Evolutionary conservation across 1,284 basidiomycete species (phyloP).

Genomic region (Apiotrichum sp.): DNA sequence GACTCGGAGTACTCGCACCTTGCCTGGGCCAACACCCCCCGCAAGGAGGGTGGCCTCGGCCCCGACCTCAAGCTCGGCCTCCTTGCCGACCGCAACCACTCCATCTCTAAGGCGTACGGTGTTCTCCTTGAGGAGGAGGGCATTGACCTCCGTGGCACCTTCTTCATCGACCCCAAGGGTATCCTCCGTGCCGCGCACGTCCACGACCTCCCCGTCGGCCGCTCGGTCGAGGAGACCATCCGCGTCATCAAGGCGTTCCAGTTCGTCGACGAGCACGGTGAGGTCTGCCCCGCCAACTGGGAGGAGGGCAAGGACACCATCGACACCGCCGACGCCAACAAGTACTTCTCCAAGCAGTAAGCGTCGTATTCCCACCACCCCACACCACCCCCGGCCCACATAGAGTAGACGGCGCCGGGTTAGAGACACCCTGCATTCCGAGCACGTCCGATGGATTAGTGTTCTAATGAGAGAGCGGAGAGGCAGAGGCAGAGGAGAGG

Average conservation of each 20-base stretch:
- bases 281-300: conserved; percentile 88
- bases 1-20: conserved; percentile 84
- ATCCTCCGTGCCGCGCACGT: conserved; percentile 56
- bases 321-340: conserved; percentile 54
- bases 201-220: conserved; percentile 83
- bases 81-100: conserved; percentile 47
- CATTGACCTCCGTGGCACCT: conserved; percentile 75
- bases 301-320: conserved; percentile 41
- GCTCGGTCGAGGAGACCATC: conserved; percentile 82
- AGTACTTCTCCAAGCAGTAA: conserved; percentile 60
- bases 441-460: conserved; percentile 1
- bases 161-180: conserved; percentile 85
- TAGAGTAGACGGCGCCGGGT: conserved; percentile 1
- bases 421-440: background rate
- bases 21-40: conserved; percentile 72
- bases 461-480: background rate
- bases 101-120: conserved; percentile 60
- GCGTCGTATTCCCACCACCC: conserved; percentile 10
- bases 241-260: conserved; percentile 88
- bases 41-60: conserved; percentile 78
- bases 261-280: conserved; percentile 66
- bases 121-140: conserved; percentile 80
- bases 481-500: background rate
- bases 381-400: background rate
- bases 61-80: conserved; percentile 75